Conservation (phyloP, 495 filamentous ascomycete genomes). For the Tuber aestivum region DNA sequence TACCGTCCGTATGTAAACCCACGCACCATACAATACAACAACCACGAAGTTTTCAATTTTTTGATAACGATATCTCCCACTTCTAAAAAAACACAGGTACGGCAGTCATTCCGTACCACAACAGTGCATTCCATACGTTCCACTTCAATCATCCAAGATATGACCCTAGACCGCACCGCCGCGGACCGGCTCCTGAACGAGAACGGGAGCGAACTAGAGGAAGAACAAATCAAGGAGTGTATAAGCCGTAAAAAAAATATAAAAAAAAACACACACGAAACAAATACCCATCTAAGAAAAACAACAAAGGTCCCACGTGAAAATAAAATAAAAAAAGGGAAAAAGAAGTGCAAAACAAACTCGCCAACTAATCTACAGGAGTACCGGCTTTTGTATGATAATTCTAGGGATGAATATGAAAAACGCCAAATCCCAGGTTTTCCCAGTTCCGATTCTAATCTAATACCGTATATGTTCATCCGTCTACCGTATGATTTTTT, state of each 20-base stretch:
- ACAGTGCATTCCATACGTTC: not conserved
- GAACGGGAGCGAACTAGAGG: not conserved
- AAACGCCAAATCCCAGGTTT: slow-evolving; percentile 1
- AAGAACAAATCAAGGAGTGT: not conserved
- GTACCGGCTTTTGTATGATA: not conserved
- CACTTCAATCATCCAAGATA: not conserved
- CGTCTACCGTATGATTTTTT: not conserved
- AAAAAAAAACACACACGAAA: not conserved
- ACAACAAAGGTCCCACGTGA: not conserved
- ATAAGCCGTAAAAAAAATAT: not conserved
- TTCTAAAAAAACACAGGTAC: not conserved
- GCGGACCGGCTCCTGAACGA: not conserved
- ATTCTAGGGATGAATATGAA: not conserved
- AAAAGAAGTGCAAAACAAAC: not conserved
- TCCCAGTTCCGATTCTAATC: slow-evolving; percentile 2
- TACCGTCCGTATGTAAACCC: too few species aligned
- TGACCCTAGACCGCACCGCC: not conserved
- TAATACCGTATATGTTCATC: not conserved
- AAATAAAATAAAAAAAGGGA: not conserved
- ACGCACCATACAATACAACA: not conserved
- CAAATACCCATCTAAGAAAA: not conserved
- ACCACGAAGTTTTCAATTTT: too few species aligned
- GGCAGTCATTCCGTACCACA: not conserved
- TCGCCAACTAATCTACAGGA: not conserved
- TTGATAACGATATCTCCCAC: not conserved